These are phyloP conservation scores for Vigna hirtella DNA, from an alignment of 306 rosid genomes.

Conservation along the genomic window DNA sequence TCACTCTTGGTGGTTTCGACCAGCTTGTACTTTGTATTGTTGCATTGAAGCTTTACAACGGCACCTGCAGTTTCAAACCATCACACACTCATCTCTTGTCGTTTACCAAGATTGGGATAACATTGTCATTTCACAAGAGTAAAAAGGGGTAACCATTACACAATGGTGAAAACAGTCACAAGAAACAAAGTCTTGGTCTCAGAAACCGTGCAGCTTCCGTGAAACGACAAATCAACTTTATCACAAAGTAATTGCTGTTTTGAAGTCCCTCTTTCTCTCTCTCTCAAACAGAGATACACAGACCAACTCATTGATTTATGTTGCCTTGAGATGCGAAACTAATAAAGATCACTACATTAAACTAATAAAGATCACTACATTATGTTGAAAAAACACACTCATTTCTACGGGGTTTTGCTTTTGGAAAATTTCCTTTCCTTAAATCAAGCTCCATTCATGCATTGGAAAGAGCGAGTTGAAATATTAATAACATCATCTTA, in stretches of 20 bases:
- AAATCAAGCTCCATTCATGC: neutral
- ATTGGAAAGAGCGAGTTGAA: neutral
- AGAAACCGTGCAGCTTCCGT: constrained; percentile 35
- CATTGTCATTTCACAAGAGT: neutral
- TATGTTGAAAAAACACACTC: neutral
- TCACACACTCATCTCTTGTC: constrained; percentile 32
- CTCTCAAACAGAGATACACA: neutral
- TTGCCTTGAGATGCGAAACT: neutral
- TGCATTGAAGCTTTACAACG: constrained; percentile 69
- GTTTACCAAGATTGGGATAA: constrained; percentile 3
- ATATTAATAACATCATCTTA: neutral
- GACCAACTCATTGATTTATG: neutral
- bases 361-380: neutral
- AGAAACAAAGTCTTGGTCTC: neutral
- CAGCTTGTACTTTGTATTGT: constrained; percentile 62
- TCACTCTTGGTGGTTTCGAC: constrained; percentile 52
- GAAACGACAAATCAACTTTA: constrained; percentile 43
- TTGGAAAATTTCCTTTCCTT: neutral
- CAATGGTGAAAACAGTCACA: neutral
- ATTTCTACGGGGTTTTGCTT: neutral
- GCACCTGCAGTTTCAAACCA: constrained; percentile 61
- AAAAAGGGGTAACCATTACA: neutral
- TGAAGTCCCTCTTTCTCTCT: neutral
- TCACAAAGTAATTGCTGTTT: neutral
- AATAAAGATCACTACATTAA: neutral